Conservation (phyloP, 352 stramenopile genomes). For the Thalassiosira hispida region DNA sequence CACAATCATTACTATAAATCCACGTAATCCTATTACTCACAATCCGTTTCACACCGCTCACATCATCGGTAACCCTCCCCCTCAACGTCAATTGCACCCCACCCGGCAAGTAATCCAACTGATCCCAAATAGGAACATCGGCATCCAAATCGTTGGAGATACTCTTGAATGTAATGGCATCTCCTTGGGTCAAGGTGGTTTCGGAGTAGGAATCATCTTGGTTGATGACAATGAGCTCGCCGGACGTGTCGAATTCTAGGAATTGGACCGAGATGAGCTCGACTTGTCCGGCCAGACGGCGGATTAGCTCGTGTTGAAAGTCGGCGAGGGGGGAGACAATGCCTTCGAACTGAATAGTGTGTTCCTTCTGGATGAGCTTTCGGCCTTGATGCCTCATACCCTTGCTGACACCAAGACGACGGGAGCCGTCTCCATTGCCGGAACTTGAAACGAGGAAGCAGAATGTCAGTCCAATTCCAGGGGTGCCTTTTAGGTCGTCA, state of each 20-base stretch:
- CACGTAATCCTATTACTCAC: conserved; percentile 27
- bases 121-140: conserved; percentile 3
- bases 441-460: background rate
- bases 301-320: too few species aligned
- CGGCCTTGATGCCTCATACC: too few species aligned
- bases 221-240: conserved; percentile 33
- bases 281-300: background rate
- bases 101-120: conserved; percentile 21
- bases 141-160: conserved; percentile 27
- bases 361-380: background rate
- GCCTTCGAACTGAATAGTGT: too few species aligned
- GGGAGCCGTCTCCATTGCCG: too few species aligned
- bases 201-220: conserved; percentile 32
- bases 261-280: conserved; percentile 31
- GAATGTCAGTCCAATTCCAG: too few species aligned
- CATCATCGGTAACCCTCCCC: conserved; percentile 9
- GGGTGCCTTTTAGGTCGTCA: too few species aligned
- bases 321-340: too few species aligned
- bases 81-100: conserved; percentile 20
- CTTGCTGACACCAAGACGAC: too few species aligned
- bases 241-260: conserved; percentile 41
- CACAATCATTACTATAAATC: conserved; percentile 32
- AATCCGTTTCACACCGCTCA: background rate
- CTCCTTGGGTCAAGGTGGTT: conserved; percentile 17
- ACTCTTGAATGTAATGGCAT: conserved; percentile 17